Evolutionary conservation across 2,329 filamentous ascomycete genomes (phyloP).

Genomic region (Cladophialophora immunda): DNA sequence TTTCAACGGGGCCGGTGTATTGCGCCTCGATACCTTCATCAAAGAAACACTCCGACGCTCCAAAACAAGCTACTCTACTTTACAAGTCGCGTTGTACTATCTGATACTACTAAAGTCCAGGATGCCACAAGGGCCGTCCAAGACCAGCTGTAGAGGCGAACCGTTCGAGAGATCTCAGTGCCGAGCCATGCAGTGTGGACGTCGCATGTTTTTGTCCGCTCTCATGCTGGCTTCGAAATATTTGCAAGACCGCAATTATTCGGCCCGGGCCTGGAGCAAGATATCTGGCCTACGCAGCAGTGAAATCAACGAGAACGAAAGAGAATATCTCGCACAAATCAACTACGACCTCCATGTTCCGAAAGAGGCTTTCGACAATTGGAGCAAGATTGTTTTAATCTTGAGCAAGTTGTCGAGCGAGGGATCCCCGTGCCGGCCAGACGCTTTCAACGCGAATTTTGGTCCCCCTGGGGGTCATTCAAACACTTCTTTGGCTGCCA

Average conservation of each 20-base stretch:
- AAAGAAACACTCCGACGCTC: constrained; percentile 96
- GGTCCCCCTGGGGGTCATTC: constrained; percentile 21
- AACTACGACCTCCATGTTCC: constrained; percentile 96
- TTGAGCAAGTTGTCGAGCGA: constrained; percentile 38
- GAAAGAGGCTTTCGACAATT: constrained; percentile 86
- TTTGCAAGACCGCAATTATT: constrained; percentile 96
- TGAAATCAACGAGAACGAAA: constrained; percentile 97
- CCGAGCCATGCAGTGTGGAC: constrained; percentile 89
- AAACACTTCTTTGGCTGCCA: constrained; percentile 29
- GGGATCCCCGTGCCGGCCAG: constrained; percentile 20
- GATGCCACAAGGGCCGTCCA: constrained; percentile 78
- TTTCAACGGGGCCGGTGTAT: constrained; percentile 74
- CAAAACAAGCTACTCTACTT: constrained; percentile 94
- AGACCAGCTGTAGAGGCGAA: constrained; percentile 48
- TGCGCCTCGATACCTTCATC: constrained; percentile 94
- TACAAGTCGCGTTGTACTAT: constrained; percentile 97
- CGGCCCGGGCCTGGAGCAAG: constrained; percentile 96
- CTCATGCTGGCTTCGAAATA: constrained; percentile 98
- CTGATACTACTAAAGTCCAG: constrained; percentile 91
- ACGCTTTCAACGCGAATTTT: constrained; percentile 17
- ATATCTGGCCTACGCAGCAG: constrained; percentile 93
- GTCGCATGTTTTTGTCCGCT: constrained; percentile 95
- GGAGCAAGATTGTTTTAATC: constrained; percentile 90
- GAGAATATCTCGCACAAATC: constrained; percentile 87
- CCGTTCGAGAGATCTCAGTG: constrained; percentile 47